Evolutionary conservation across 2,329 filamentous ascomycete genomes (phyloP).

Genomic region (Fusarium miscanthi): DNA sequence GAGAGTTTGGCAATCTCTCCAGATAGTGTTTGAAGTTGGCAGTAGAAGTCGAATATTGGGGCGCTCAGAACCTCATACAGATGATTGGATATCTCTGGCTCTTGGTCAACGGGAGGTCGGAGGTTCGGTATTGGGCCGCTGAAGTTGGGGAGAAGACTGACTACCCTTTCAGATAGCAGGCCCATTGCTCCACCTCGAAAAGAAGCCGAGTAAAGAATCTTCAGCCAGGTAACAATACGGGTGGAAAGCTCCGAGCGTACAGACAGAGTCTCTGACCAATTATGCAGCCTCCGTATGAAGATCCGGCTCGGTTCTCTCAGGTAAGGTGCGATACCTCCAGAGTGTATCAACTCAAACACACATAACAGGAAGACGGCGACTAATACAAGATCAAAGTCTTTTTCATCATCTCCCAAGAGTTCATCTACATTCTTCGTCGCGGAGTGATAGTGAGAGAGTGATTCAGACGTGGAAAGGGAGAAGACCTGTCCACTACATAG

Average conservation of each 20-base stretch:
- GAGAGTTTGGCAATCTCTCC: not conserved
- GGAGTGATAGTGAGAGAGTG: not conserved
- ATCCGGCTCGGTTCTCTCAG: not conserved
- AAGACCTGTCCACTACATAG: not conserved
- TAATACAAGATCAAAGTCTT: rapidly evolving
- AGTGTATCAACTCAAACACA: not conserved
- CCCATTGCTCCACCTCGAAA: constrained; percentile 1
- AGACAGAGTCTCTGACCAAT: not conserved
- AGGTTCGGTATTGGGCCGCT: not conserved
- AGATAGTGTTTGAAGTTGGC: not conserved
- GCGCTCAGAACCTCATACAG: not conserved
- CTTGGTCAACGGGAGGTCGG: not conserved
- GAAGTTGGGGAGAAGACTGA: not conserved
- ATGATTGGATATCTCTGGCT: not conserved
- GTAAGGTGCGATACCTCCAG: not conserved
- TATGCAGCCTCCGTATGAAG: rapidly evolving
- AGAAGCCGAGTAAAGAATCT: not conserved
- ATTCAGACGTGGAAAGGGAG: not conserved
- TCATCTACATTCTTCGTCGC: not conserved
- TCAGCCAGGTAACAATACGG: not conserved
- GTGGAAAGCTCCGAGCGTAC: not conserved
- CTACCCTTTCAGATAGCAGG: not conserved
- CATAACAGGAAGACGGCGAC: not conserved
- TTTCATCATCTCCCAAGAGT: rapidly evolving
- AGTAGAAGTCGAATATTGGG: not conserved